Percentiles rank a stretch among this genome's conserved stretches.
These are phyloP conservation scores for Elaeis guineensis DNA, from an alignment of 176 grass and related monocot genomes.

Conservation along the genomic window DNA sequence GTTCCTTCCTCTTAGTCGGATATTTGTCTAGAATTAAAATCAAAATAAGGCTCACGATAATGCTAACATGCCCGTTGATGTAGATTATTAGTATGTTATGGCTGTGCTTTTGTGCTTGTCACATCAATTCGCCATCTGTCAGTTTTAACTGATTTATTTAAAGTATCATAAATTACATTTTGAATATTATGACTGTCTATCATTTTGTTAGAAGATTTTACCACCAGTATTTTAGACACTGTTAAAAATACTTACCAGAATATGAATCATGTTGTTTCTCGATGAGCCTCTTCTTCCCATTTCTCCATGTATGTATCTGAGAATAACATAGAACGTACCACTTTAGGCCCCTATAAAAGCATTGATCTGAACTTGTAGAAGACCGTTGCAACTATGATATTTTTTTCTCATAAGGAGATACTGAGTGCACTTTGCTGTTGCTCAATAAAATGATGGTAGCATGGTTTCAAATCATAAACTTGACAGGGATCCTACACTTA, in stretches of 20 bases:
- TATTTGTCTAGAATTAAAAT: too few relatives aligned
- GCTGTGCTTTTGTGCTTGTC: not conserved
- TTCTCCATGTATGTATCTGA: conserved; percentile 90
- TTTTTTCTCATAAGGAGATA: too few relatives aligned
- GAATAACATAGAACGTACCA: not conserved
- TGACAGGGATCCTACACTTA: too few relatives aligned
- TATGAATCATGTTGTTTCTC: conserved; percentile 70
- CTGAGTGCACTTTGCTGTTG: too few relatives aligned
- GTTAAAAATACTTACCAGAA: conserved; percentile 34
- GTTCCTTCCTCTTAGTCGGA: too few relatives aligned
- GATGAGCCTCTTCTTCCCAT: conserved; percentile 96
- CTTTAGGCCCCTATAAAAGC: not conserved
- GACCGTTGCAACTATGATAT: too few relatives aligned
- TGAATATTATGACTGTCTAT: not conserved
- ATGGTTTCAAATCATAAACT: too few relatives aligned
- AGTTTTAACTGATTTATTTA: not conserved
- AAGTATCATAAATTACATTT: not conserved
- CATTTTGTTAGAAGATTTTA: not conserved
- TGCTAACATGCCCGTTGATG: too few relatives aligned
- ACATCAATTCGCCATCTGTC: not conserved
- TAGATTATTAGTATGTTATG: too few relatives aligned
- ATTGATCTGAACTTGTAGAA: not conserved
- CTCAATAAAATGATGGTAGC: too few relatives aligned
- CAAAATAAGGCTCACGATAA: too few relatives aligned
- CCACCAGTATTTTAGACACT: too few relatives aligned